A percentile compares a stretch with the other conserved stretches of the same genome.
Conservation (phyloP, 352 stramenopile species). For the Phytophthora macrochlamydospora region DNA sequence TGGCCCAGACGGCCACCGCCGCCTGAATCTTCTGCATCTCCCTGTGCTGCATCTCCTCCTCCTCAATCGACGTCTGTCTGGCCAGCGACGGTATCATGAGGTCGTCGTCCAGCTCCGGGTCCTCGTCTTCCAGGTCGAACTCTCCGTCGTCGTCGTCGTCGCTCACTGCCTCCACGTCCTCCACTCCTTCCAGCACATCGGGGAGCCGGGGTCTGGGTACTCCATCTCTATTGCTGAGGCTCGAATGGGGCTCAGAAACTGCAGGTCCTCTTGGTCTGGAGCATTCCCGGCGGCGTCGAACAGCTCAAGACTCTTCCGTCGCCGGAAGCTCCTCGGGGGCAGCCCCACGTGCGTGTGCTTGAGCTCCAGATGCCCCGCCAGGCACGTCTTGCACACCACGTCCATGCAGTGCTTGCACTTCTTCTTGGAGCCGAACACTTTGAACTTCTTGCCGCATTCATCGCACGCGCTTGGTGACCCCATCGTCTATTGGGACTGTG, state of each 20-base stretch:
- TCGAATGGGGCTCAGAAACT: conserved; percentile 55
- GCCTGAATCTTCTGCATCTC: conserved; percentile 66
- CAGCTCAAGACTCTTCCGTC: conserved; percentile 27
- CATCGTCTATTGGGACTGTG: conserved; percentile 31
- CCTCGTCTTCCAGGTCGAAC: conserved; percentile 33
- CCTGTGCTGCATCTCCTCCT: conserved; percentile 49
- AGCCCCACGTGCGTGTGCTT: conserved; percentile 45
- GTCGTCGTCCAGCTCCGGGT: conserved; percentile 49
- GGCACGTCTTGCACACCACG: conserved; percentile 66
- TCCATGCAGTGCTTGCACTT: conserved; percentile 74
- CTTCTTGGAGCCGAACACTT: conserved; percentile 71
- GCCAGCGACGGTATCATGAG: conserved; percentile 40
- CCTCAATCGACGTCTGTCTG: conserved; percentile 54
- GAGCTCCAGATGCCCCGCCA: conserved; percentile 46
- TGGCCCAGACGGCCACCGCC: conserved; percentile 53
- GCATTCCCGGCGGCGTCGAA: conserved; percentile 19
- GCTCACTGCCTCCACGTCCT: conserved; percentile 42
- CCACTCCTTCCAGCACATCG: conserved; percentile 45
- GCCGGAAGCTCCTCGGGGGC: conserved; percentile 5
- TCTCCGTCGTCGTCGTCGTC: conserved; percentile 54
- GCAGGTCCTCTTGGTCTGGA: conserved; percentile 48
- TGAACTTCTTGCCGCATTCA: conserved; percentile 79
- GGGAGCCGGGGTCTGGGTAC: conserved; percentile 27
- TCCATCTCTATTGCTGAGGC: conserved; percentile 24
- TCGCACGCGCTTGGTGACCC: conserved; percentile 50